Conservation (phyloP, 2,329 filamentous ascomycete genomes). For the Septoria petroselini region DNA sequence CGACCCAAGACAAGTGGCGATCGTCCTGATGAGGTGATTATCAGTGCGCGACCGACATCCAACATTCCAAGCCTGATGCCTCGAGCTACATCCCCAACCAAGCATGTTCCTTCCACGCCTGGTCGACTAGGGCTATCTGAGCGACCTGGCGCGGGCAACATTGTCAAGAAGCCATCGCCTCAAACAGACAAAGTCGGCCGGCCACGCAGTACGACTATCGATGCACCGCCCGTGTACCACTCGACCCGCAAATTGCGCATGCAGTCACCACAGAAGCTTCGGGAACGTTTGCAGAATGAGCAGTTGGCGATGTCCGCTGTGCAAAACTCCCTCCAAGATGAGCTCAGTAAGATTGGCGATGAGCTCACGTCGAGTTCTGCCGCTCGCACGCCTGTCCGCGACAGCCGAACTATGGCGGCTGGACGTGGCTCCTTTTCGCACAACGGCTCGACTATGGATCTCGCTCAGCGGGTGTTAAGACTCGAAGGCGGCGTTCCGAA, state of each 20-base stretch:
- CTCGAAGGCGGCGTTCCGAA: conserved; percentile 66
- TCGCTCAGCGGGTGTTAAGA: conserved; percentile 58
- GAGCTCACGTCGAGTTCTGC: conserved; percentile 60
- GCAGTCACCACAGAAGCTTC: conserved; percentile 64
- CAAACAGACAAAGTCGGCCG: conserved; percentile 30
- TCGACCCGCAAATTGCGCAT: conserved; percentile 56
- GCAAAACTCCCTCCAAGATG: conserved; percentile 67
- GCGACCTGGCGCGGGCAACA: conserved; percentile 50
- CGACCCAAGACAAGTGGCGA: conserved; percentile 33
- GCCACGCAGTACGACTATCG: conserved; percentile 20
- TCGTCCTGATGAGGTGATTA: conserved; percentile 30
- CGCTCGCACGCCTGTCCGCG: conserved; percentile 18
- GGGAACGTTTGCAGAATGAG: conserved; percentile 80
- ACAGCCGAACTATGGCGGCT: conserved; percentile 24
- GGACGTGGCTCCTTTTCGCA: conserved; percentile 23
- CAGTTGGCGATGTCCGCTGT: conserved; percentile 69
- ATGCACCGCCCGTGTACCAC: conserved; percentile 9
- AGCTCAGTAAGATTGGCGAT: conserved; percentile 74
- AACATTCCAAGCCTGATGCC: conserved; percentile 49
- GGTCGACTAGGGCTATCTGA: conserved; percentile 51
- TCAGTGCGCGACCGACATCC: conserved; percentile 38
- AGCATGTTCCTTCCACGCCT: conserved; percentile 43
- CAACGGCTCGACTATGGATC: conserved; percentile 39
- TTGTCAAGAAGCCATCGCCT: conserved; percentile 61
- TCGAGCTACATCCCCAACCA: conserved; percentile 38